These are phyloP conservation scores for Citrus medica DNA, from an alignment of 345 rosid genomes.

Conservation along the genomic window DNA sequence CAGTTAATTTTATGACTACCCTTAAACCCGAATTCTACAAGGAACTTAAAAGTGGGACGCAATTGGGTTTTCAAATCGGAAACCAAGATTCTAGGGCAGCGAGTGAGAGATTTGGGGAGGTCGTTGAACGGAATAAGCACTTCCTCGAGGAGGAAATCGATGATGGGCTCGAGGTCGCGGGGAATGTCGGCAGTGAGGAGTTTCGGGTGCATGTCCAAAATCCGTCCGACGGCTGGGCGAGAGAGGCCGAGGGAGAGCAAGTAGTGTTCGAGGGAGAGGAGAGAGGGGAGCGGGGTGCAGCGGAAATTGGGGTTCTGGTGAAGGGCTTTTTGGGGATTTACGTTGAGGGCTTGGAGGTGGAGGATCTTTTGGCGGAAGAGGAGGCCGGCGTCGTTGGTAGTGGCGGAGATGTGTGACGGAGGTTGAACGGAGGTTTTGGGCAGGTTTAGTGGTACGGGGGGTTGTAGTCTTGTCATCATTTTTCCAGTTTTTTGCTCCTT, in stretches of 20 bases:
- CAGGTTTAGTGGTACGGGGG: not conserved
- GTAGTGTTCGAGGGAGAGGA: conserved; percentile 53
- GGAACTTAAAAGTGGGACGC: conserved; percentile 55
- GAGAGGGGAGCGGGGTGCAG: conserved; percentile 65
- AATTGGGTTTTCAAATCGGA: conserved; percentile 49
- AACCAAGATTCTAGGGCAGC: conserved; percentile 65
- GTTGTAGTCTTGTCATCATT: conserved; percentile 1
- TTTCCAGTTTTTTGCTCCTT: not conserved
- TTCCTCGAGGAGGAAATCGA: conserved; percentile 64
- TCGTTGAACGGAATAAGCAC: conserved; percentile 42
- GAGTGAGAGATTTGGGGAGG: conserved; percentile 53
- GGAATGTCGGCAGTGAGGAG: conserved; percentile 67
- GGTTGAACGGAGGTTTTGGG: not conserved
- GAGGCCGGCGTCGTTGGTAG: conserved; percentile 47
- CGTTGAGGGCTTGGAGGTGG: conserved; percentile 62
- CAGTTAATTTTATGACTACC: conserved; percentile 37
- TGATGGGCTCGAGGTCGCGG: conserved; percentile 45
- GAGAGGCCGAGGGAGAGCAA: conserved; percentile 66
- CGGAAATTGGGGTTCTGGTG: conserved; percentile 67
- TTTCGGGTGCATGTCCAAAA: conserved; percentile 77
- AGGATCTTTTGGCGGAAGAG: conserved; percentile 68
- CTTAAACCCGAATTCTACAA: conserved; percentile 54
- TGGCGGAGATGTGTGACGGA: not conserved
- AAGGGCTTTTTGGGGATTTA: conserved; percentile 68
- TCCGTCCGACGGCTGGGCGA: conserved; percentile 57